Conservation (phyloP, 805 yeast genomes). For the Hanseniaspora valbyensis region DNA sequence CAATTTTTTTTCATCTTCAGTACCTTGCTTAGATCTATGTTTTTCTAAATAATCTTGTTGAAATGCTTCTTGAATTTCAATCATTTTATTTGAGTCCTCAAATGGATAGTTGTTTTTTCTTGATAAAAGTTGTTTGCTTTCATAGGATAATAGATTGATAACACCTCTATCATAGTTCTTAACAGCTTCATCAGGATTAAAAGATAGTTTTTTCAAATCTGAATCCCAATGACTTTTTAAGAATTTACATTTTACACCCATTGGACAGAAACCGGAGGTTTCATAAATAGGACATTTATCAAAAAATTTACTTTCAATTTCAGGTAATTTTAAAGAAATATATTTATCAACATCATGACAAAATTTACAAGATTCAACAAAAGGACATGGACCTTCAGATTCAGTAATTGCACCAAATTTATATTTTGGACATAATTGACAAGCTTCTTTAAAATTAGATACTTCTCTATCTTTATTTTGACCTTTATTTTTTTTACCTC, state of each 20-base stretch:
- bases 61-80: conserved; percentile 54
- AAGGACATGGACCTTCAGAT: conserved; percentile 51
- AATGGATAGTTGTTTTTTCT: conserved; percentile 47
- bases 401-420: conserved; percentile 22
- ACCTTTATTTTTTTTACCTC: conserved; percentile 46
- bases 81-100: conserved; percentile 44
- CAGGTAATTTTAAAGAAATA: conserved; percentile 53
- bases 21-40: conserved; percentile 22
- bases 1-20: conserved; percentile 22
- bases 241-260: conserved; percentile 90
- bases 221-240: conserved; percentile 54
- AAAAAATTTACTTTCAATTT: conserved; percentile 44
- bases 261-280: conserved; percentile 80
- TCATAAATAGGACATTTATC: conserved; percentile 65
- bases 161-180: conserved; percentile 38
- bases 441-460: conserved; percentile 51
- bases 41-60: conserved; percentile 32
- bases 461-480: conserved; percentile 77
- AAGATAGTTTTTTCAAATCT: conserved; percentile 34
- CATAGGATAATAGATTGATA: conserved; percentile 48
- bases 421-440: conserved; percentile 51
- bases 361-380: conserved; percentile 65
- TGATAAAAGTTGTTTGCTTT: conserved; percentile 29
- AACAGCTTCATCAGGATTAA: conserved; percentile 30
- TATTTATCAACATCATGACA: conserved; percentile 65